Conservation (phyloP, 1,284 basidiomycete genomes). For the Ustilago curta region DNA sequence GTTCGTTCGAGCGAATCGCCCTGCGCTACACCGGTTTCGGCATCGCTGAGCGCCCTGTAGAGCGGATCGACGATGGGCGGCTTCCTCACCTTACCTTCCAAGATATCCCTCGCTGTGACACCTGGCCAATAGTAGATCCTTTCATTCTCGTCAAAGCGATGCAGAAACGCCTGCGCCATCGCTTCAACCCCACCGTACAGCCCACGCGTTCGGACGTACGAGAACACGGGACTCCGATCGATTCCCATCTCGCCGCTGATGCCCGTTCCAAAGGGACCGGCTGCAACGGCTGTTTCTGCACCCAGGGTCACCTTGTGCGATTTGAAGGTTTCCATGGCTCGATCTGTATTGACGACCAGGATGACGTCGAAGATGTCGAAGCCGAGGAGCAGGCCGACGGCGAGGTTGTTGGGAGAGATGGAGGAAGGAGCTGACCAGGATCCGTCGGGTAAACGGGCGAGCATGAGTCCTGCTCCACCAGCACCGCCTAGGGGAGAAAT, state of each 20-base stretch:
- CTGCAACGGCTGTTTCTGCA: slow-evolving; percentile 72
- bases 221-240: slow-evolving; percentile 65
- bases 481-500: slow-evolving; percentile 73
- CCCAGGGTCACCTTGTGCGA: slow-evolving; percentile 73
- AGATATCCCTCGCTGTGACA: slow-evolving; percentile 60
- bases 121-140: slow-evolving; percentile 67
- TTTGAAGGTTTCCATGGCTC: slow-evolving; percentile 72
- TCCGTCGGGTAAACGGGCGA: slow-evolving; percentile 62
- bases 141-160: slow-evolving; percentile 67
- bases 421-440: slow-evolving; percentile 72
- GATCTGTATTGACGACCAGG: slow-evolving; percentile 71
- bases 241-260: slow-evolving; percentile 71
- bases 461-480: slow-evolving; percentile 71
- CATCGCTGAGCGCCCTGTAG: slow-evolving; percentile 71
- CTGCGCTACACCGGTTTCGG: slow-evolving; percentile 73
- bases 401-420: slow-evolving; percentile 73
- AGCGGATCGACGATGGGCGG: slow-evolving; percentile 71
- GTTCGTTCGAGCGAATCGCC: slow-evolving; percentile 64
- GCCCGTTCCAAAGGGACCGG: slow-evolving; percentile 73
- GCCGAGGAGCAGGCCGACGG: slow-evolving; percentile 64
- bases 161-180: slow-evolving; percentile 60
- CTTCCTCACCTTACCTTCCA: slow-evolving; percentile 64
- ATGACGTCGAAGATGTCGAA: slow-evolving; percentile 65
- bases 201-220: slow-evolving; percentile 67
- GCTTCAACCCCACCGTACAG: slow-evolving; percentile 68